Evolutionary conservation across 441 rosid genomes (phyloP), one percentile per base, ranked within the genome.

Genomic region (Aleurites moluccanus): DNA sequence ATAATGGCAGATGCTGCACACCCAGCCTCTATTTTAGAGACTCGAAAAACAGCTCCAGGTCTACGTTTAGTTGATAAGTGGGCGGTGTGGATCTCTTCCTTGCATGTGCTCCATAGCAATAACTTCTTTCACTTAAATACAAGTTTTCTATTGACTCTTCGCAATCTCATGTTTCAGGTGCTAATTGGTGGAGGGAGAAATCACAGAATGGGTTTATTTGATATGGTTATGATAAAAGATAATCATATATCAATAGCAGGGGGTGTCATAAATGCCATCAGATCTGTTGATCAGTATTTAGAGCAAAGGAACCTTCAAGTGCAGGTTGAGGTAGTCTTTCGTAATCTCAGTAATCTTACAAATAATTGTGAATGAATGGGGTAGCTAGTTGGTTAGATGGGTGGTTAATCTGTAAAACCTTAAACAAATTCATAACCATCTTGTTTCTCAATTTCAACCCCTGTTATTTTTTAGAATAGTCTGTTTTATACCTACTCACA

Each of bases 141-240:
- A 61, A 7, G n/a, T 69, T 71, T 77, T 77, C 57, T 63, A 59
- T 77, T 86, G 73, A 73, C 68, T 79, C 66, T 62, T 74, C 33
- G 56, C 69, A 56, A 74, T 79, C 60, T 74, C 67, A 67, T 75
- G 5, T 73, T 75, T 35, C 77, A 91, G 98, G 97, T 91, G 66
- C 86, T 91, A 73, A 92, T 96, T 87, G 97, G 97, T 64, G 99
- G 98, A 74, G 98, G 99, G 20, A 83, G 73, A 76, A 93, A 93
- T 83, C 99, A 93, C 60, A 87, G 97, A 81, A 85, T 96, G 98
- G 99, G 99, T 27, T 84, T 96, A 68, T 96, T 91, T 86, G 98
- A 93, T 83, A 96, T 93, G 99, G 93, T 96, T 77, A 83, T 88
- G 98, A 89, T 91, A 72, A 96, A 93, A 84, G 99, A 96, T 79